These are phyloP conservation scores for Pinus taeda DNA, from an alignment of 75 land plant species.

Conservation along the genomic window DNA sequence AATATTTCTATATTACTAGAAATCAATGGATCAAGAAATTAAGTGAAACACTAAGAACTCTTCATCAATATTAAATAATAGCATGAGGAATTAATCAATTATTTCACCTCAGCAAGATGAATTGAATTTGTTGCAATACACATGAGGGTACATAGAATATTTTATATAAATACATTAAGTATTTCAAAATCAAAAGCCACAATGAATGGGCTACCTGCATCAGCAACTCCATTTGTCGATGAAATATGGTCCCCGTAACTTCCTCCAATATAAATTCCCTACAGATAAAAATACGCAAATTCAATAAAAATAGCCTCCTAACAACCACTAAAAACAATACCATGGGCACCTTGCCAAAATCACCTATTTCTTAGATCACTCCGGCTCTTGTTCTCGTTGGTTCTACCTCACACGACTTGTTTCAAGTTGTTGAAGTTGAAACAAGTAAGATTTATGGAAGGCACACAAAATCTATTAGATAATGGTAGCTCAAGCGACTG, in stretches of 20 bases:
- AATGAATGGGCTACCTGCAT: background rate
- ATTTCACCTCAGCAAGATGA: background rate
- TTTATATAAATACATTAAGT: background rate
- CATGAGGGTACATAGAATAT: background rate
- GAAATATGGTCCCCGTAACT: conserved; percentile 31
- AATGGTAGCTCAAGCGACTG: too few relatives aligned
- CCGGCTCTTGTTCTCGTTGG: conserved; percentile 71
- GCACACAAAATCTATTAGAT: too few relatives aligned
- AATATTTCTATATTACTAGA: background rate
- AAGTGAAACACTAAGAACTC: background rate
- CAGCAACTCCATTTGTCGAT: conserved; percentile 8
- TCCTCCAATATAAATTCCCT: conserved; percentile 46
- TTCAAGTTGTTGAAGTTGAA: conserved; percentile 59
- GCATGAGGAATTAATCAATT: background rate
- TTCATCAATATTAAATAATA: background rate
- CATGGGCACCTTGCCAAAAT: background rate
- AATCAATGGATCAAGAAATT: background rate
- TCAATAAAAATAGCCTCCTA: background rate
- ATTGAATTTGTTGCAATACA: background rate
- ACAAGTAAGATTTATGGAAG: too few relatives aligned
- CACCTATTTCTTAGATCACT: conserved; percentile 60
- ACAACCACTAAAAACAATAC: background rate
- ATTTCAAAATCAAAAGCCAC: background rate
- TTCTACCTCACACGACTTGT: conserved; percentile 55
- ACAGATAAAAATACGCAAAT: background rate